Conservation (phyloP, 805 yeast species). For the Candida koratica region DNA sequence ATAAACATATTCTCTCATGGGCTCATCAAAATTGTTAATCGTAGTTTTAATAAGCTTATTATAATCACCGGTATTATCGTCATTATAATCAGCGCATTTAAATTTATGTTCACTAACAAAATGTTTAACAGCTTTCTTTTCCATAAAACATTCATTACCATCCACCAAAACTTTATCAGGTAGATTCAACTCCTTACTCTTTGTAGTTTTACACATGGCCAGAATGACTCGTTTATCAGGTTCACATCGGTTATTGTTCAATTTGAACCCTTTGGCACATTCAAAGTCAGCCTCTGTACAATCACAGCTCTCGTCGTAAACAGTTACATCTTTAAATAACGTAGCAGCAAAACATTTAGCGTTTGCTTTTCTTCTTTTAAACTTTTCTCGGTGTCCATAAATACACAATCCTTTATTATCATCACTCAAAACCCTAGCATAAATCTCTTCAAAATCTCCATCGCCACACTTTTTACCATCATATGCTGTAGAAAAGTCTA, state of each 20-base stretch:
- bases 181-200: slow-evolving; percentile 21
- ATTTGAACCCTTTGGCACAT: slow-evolving; percentile 51
- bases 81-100: slow-evolving; percentile 32
- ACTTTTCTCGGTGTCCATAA: slow-evolving; percentile 64
- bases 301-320: slow-evolving; percentile 52
- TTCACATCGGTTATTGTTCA: slow-evolving; percentile 45
- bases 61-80: slow-evolving; percentile 13
- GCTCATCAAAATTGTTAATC: slow-evolving; percentile 47
- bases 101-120: slow-evolving; percentile 26
- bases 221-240: slow-evolving; percentile 24
- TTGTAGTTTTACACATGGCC: slow-evolving; percentile 22
- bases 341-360: slow-evolving; percentile 60
- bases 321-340: slow-evolving; percentile 43
- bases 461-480: slow-evolving; percentile 41
- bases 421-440: slow-evolving; percentile 42
- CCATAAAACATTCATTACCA: slow-evolving; percentile 43
- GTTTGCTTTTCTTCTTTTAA: slow-evolving; percentile 58
- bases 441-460: slow-evolving; percentile 64
- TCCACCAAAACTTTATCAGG: slow-evolving; percentile 41
- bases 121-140: slow-evolving; percentile 20
- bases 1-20: slow-evolving; percentile 54
- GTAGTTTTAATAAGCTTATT: slow-evolving; percentile 32
- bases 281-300: slow-evolving; percentile 69
- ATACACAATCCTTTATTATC: slow-evolving; percentile 48
- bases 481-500: slow-evolving; percentile 60